Base-by-base conservation (phyloP, 176 grass and related monocot genomes). In the Tuctoria greenei region DNA sequence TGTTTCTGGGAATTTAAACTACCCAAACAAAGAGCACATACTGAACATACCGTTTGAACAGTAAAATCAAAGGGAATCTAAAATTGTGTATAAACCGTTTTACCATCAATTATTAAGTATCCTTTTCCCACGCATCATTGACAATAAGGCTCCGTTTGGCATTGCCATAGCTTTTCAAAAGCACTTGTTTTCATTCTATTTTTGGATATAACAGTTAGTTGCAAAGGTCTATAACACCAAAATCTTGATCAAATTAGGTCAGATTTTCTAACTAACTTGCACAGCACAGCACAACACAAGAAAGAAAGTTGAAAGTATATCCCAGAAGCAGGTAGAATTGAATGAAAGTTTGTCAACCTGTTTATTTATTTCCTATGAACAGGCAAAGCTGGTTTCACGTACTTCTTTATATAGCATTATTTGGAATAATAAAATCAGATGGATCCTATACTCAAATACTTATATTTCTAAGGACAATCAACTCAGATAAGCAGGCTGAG, bases 1-100 rank as follows among this genome's bases (percentile, higher is more conserved):
- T 44, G 0, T 16, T 72, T 5, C 59, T 36, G 10, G 10, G 38
- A 65, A 65, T 56, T 45, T 44, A 54, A 75, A 10, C 40, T 26
- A 49, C 4, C 24, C 8, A 61, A 31, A 25, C 1, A 35, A 62
- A 63, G 23, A 49, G 12, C 21, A 71, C 39, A 21, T 10, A n/a
- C 44, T 27, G n/a, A 70, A 61, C 55, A 67, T 66, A 2, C 21
- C 36, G 42, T 44, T 4, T 54, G 35, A 77, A 84, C n/a, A 84
- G 16, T 57, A 52, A 27, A 4, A 44, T 26, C 10, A 60, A 75
- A 59, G 5, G 13, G n/a, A 15, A 0, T 67, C 23, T 66, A 60
- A 15, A 18, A 43, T 24, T 64, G 49, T 16, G 38, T 26, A 39
- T 34, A 15, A 47, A 56, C 47, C 15, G 41, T 41, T 43, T 24